Evolutionary conservation across 345 rosid species (phyloP), one percentile per base, ranked within the genome.

Genomic region (Capsella bursapastoris): DNA sequence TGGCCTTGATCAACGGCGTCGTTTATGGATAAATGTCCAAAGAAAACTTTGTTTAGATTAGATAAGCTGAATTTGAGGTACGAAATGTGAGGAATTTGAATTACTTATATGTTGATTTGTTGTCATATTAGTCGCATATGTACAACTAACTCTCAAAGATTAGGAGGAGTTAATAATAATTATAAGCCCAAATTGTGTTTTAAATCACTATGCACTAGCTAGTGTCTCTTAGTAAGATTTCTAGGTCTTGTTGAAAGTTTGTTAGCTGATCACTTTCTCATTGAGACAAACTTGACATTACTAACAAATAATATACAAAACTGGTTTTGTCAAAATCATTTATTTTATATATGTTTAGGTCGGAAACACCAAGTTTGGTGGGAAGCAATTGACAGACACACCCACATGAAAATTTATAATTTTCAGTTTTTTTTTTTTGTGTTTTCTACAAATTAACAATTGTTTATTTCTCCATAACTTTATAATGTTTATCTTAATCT

Each of bases 211-310:
- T 16, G 18, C 29, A 41, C 8, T 31, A 3, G 37, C 10, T 41
- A 3, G 29, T 18, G 3, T 44, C 12, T 45, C 6, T 25, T 0
- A 64, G 50, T 56, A 73, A 53, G 64, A 27, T 49, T 58, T 59
- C 34, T 68, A 51, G 74, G 49, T 52, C 52, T 44, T 34, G 69
- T 75, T 75, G 79, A 75, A 68, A 75, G 74, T 75, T 75, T 61
- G 79, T 68, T 75, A 68, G 74, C 64, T 61, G 69, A 68, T 68
- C 74, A 75, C 74, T 75, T 61, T 60, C 70, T 68, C 25, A 60
- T 22, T 61, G 49, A 61, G 51, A 75, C 69, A 68, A 75, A 75
- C 64, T 68, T 68, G 74, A 75, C 69, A 60, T 75, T 49, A 40
- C 61, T 0, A 38, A 29, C 25, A 67, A 60, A 9, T 58, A 29